phyloP scores from a whole-genome alignment of 306 rosid species.

The Ormosia semicastrata region DNA sequence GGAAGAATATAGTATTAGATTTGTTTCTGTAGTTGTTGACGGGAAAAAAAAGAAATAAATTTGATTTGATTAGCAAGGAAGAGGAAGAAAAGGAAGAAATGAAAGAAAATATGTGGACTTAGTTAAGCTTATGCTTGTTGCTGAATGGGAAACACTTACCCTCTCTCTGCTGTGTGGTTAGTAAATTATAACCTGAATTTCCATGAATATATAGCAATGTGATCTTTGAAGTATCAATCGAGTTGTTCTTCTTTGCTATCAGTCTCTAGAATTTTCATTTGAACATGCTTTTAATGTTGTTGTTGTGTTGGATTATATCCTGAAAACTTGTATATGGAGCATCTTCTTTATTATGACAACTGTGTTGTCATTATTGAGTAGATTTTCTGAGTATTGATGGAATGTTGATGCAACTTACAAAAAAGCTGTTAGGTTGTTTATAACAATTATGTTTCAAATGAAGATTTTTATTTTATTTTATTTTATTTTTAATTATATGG shows the following conservation, averaged over 20 bases:
- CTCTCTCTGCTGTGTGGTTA: neutral
- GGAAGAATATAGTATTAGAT: neutral
- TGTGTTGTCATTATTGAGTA: neutral
- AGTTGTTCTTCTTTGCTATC: neutral
- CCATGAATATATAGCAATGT: neutral
- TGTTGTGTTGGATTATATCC: neutral
- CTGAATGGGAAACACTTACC: neutral
- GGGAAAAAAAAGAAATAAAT: neutral
- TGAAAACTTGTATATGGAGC: neutral
- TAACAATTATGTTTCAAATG: neutral
- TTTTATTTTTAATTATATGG: neutral
- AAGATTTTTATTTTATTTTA: neutral
- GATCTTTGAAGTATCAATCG: neutral
- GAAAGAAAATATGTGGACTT: neutral
- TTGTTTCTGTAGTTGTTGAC: neutral
- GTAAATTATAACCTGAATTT: neutral
- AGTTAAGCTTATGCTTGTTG: neutral
- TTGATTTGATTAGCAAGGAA: neutral
- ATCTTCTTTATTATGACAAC: neutral
- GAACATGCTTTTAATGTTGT: conserved; percentile 4
- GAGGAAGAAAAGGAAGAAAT: neutral
- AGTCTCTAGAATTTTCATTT: neutral
- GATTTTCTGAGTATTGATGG: neutral
- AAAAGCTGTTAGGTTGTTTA: neutral
- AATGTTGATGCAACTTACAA: neutral